phyloP scores from a whole-genome alignment of 352 stramenopile genomes.

The Globisporangium irregulare region DNA sequence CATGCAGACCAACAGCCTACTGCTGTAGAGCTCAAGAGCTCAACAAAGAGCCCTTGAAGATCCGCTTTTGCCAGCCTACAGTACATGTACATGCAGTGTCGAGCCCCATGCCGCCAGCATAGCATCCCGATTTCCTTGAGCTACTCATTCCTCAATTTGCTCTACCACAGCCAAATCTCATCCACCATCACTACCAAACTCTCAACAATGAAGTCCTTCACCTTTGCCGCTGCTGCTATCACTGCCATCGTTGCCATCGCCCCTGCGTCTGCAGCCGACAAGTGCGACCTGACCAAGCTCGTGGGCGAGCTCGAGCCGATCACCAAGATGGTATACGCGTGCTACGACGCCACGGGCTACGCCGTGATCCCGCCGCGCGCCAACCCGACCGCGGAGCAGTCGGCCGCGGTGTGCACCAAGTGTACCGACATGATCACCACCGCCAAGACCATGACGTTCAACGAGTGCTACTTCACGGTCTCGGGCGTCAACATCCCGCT shows the following conservation, averaged over 20 bases:
- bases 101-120: background rate
- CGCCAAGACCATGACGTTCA: conserved; percentile 14
- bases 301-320: conserved; percentile 4
- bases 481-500: conserved; percentile 12
- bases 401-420: conserved; percentile 7
- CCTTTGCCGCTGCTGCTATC: background rate
- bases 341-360: conserved; percentile 9
- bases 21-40: background rate
- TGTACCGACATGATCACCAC: conserved; percentile 12
- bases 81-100: background rate
- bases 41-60: conserved; percentile 10
- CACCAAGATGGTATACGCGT: conserved; percentile 6
- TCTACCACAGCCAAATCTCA: background rate
- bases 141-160: conserved; percentile 7
- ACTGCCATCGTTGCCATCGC: background rate
- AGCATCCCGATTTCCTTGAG: background rate
- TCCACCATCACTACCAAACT: background rate
- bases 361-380: conserved; percentile 10
- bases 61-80: background rate
- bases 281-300: conserved; percentile 1
- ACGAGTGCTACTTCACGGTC: conserved; percentile 11
- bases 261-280: conserved; percentile 1
- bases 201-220: conserved; percentile 12
- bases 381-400: conserved; percentile 12
- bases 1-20: background rate